Evolutionary conservation across 768 basidiomycete genomes (phyloP), one percentile per base, ranked within the genome.

Genomic region (Butyriboletus loyo): DNA sequence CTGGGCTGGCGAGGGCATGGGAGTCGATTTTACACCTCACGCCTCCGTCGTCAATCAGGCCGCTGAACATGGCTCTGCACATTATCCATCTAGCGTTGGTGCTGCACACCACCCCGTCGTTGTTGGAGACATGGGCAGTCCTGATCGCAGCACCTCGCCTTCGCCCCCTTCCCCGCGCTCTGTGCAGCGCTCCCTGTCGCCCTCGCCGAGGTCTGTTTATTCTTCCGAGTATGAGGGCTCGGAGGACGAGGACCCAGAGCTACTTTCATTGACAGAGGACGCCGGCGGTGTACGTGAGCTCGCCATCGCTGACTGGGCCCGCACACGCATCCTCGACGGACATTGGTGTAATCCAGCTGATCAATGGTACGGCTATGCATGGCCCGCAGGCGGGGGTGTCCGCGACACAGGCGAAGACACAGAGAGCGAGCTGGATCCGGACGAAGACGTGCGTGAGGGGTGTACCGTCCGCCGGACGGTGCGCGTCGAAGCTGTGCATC

Each of bases 321-420:
- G 89, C 31, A 77, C 74, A 21, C 72, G 87, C 42, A 84, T 91
- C 43, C 68, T 90, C 19, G 87, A 91, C 50, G 89, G 89, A 3
- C 77, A 82, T 58, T 91, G 89, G 88, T 68, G 84, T 39, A 85
- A 79, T 45, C 89, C 88, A 10, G 85, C 83, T 0, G 89, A 91
- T 64, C 75, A 81, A 41, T 89, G 79, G 78, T 87, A 82, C 46
- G 67, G 71, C 10, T 64, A 75, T 70, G 52, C 73, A 64, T 28
- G 79, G 77, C 48, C 73, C 67, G 58, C 69, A 66, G 50, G 63
- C 53, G 46, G 71, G 52, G 39, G 75, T 73, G 52, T 66, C 50
- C 54, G 61, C 40, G 66, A 58, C 24, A 49, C 49, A 2, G 61
- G 60, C 21, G 60, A 65, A 24, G 66, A 67, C 7, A 64, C 64